phyloP scores from a whole-genome alignment of 2,329 filamentous ascomycete genomes.

The Cadophora luteo-olivacea region DNA sequence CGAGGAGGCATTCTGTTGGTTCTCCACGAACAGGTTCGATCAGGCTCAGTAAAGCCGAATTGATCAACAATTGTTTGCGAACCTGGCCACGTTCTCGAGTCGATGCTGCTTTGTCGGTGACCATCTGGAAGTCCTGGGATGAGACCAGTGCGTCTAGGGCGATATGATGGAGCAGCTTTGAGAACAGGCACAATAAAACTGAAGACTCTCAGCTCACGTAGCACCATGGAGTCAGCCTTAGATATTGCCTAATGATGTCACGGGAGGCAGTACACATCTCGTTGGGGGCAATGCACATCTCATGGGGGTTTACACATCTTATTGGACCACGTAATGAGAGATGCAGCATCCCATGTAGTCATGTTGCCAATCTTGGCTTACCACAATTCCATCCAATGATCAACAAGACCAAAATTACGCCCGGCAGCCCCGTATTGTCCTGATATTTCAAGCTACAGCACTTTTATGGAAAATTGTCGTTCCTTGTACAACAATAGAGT shows the following conservation, averaged over 20 bases:
- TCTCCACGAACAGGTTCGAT: constrained; percentile 18
- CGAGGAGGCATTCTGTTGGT: constrained; percentile 14
- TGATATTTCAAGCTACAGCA: constrained; percentile 9
- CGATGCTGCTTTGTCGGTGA: constrained; percentile 14
- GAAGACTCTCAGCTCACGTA: constrained; percentile 9
- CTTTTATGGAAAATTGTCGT: constrained; percentile 10
- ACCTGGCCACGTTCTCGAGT: constrained; percentile 15
- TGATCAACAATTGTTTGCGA: constrained; percentile 15
- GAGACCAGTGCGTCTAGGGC: constrained; percentile 12
- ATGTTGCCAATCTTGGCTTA: constrained; percentile 12
- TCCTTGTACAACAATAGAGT: constrained; percentile 10
- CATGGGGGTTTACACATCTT: constrained; percentile 14
- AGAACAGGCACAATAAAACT: constrained; percentile 14
- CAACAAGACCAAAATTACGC: constrained; percentile 12
- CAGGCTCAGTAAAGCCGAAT: constrained; percentile 17
- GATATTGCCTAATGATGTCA: constrained; percentile 15
- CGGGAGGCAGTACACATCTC: constrained; percentile 14
- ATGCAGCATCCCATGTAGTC: constrained; percentile 15
- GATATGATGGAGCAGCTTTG: constrained; percentile 2
- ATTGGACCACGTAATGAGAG: constrained; percentile 17
- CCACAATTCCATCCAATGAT: constrained; percentile 3
- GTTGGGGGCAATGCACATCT: constrained; percentile 12
- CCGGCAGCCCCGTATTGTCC: constrained; percentile 12
- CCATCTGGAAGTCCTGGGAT: constrained; percentile 17
- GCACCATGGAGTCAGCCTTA: constrained; percentile 15